Conservation (phyloP, 2,329 filamentous ascomycete species). For the Metarhizium album region DNA sequence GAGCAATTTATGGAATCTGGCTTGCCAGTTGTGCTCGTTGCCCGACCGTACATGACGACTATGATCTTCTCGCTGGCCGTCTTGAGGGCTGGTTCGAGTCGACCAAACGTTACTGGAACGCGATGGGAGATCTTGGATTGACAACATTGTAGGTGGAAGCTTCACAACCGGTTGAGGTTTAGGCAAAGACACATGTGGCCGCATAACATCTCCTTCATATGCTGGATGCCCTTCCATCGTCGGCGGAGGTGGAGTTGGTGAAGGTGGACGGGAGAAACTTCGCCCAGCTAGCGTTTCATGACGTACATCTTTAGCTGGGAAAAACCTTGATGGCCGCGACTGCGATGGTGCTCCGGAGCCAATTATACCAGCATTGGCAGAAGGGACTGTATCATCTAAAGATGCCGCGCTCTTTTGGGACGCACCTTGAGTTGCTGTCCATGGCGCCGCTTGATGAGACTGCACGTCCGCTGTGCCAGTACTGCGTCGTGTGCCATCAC, state of each 20-base stretch:
- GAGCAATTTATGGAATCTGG: conserved; percentile 71
- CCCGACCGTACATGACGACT: conserved; percentile 11
- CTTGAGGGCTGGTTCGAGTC: conserved; percentile 21
- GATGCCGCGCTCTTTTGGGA: conserved; percentile 7
- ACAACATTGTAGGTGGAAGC: conserved; percentile 50
- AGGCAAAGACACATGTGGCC: conserved; percentile 61
- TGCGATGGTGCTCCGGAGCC: conserved; percentile 28
- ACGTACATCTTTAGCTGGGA: conserved; percentile 43
- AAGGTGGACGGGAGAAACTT: conserved; percentile 36
- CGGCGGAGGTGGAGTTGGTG: conserved; percentile 62
- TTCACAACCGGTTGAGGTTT: conserved; percentile 66
- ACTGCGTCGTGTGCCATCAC: conserved; percentile 24
- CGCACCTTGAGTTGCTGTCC: conserved; percentile 22
- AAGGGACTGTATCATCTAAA: conserved; percentile 13
- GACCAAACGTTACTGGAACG: conserved; percentile 24
- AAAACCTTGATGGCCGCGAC: conserved; percentile 48
- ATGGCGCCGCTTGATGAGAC: conserved; percentile 17
- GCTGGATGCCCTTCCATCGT: conserved; percentile 60
- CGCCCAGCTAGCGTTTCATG: conserved; percentile 24
- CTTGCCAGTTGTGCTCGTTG: conserved; percentile 56
- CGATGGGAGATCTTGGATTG: conserved; percentile 14
- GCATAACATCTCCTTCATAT: conserved; percentile 54
- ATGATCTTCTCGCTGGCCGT: conserved; percentile 15
- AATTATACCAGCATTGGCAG: conserved; percentile 18
- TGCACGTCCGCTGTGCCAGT: conserved; percentile 17